Evolutionary conservation across 2,329 filamentous ascomycete species (phyloP).

Genomic region (Botrytis elliptica): DNA sequence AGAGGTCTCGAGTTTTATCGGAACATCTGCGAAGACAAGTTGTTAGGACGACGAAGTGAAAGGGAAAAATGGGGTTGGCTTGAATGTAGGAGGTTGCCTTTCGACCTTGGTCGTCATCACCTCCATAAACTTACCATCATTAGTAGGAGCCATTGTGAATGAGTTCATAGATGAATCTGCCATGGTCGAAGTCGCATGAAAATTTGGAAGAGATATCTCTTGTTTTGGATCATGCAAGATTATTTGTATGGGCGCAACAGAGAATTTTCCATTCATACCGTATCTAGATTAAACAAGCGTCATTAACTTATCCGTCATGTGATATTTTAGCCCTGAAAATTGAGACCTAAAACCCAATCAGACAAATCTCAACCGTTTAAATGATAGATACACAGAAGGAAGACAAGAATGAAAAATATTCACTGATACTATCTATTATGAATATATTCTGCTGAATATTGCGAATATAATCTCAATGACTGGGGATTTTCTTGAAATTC

Average conservation of each 20-base stretch:
- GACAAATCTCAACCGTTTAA: slow-evolving; percentile 11
- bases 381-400: slow-evolving; percentile 14
- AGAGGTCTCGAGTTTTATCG: slow-evolving; percentile 8
- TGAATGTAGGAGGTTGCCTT: background rate
- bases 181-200: slow-evolving; percentile 18
- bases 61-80: background rate
- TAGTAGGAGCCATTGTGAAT: background rate
- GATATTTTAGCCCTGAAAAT: slow-evolving; percentile 22
- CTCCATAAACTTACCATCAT: slow-evolving; percentile 13
- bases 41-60: background rate
- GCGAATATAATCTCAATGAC: background rate
- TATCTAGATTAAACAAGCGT: slow-evolving; percentile 4
- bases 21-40: slow-evolving; percentile 6
- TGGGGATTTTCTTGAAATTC: background rate
- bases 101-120: background rate
- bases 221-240: background rate
- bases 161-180: slow-evolving; percentile 1
- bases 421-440: background rate
- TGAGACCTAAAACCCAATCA: slow-evolving; percentile 17
- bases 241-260: slow-evolving; percentile 5
- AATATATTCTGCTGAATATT: background rate
- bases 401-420: background rate
- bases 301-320: slow-evolving; percentile 11
- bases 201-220: background rate
- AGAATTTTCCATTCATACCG: slow-evolving; percentile 4